Conservation (phyloP, 148 eudicot genomes). For the Simmondsia chinensis region DNA sequence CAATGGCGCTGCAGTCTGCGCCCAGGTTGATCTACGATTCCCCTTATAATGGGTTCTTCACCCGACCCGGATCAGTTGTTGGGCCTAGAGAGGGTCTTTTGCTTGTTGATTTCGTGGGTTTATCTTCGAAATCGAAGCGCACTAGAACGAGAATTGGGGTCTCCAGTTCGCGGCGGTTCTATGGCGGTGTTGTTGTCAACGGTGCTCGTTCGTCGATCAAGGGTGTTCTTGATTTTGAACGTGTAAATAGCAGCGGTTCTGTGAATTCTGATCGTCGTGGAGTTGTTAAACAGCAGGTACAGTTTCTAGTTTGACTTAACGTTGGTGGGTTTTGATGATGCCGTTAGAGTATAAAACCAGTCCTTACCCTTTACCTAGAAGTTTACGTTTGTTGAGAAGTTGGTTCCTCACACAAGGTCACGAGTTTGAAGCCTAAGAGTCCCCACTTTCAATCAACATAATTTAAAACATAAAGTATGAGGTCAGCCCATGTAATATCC, state of each 20-base stretch:
- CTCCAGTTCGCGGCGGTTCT: constrained; percentile 2
- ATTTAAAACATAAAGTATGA: no score
- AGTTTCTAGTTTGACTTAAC: neutral
- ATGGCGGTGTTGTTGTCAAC: neutral
- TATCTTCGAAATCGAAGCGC: constrained; percentile 27
- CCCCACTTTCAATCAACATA: no score
- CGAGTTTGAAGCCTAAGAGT: no score
- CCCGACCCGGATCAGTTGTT: no score
- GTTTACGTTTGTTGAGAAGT: no score
- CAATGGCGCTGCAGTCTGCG: constrained; percentile 54
- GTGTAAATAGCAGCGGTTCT: constrained; percentile 10
- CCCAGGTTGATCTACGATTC: constrained; percentile 29
- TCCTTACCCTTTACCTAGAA: no score
- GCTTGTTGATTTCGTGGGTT: constrained; percentile 55
- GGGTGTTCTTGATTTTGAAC: constrained; percentile 52
- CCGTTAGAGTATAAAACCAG: neutral
- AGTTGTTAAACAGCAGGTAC: constrained; percentile 25
- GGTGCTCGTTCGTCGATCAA: constrained; percentile 17
- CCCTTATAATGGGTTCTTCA: constrained; percentile 17
- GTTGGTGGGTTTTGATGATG: neutral
- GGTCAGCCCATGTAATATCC: no score
- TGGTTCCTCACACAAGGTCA: no score
- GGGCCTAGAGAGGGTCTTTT: constrained; percentile 34
- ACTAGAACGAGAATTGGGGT: constrained; percentile 23
- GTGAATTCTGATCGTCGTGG: constrained; percentile 10